Percentiles rank a stretch among this genome's conserved stretches.
Evolutionary conservation across 495 filamentous ascomycete genomes (phyloP).

Genomic region (Apiosordaria backusii): DNA sequence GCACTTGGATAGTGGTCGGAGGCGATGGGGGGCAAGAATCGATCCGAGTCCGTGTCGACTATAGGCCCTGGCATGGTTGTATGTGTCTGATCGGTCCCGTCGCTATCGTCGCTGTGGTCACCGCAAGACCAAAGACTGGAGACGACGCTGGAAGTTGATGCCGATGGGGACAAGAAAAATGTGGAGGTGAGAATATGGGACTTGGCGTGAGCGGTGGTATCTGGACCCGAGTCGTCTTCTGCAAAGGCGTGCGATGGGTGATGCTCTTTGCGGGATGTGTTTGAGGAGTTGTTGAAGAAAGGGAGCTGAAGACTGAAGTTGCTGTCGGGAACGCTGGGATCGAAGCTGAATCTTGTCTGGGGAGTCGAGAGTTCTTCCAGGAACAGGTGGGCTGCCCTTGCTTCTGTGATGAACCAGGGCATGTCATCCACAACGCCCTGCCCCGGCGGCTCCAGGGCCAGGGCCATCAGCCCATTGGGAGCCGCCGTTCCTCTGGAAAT

Average conservation of each 20-base stretch:
- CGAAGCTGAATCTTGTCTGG: slow-evolving; percentile 23
- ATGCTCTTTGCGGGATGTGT: neutral
- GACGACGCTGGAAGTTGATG: slow-evolving; percentile 27
- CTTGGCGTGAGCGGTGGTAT: slow-evolving; percentile 9
- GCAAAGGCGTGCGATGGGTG: neutral
- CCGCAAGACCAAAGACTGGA: slow-evolving; percentile 18
- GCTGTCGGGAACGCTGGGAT: slow-evolving; percentile 12
- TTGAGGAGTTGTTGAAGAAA: slow-evolving; percentile 23
- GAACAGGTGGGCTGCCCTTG: slow-evolving; percentile 12
- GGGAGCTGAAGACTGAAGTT: slow-evolving; percentile 23
- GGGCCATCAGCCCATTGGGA: slow-evolving; percentile 7
- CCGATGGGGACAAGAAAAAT: slow-evolving; percentile 31
- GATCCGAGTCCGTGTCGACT: slow-evolving; percentile 18
- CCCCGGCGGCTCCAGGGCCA: neutral
- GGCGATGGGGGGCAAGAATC: slow-evolving; percentile 3
- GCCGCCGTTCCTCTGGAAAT: slow-evolving; percentile 5
- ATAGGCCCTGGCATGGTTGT: slow-evolving; percentile 29
- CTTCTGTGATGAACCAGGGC: neutral
- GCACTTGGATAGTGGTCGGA: slow-evolving; percentile 18
- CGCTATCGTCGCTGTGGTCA: slow-evolving; percentile 4
- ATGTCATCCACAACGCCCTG: slow-evolving; percentile 4
- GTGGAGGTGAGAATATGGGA: slow-evolving; percentile 18
- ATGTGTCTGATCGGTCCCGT: slow-evolving; percentile 12
- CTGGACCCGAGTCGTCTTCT: neutral
- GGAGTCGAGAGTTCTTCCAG: slow-evolving; percentile 25